Evolutionary conservation across 1,284 basidiomycete genomes (phyloP).

Genomic region (Leccinum griseonigrum): DNA sequence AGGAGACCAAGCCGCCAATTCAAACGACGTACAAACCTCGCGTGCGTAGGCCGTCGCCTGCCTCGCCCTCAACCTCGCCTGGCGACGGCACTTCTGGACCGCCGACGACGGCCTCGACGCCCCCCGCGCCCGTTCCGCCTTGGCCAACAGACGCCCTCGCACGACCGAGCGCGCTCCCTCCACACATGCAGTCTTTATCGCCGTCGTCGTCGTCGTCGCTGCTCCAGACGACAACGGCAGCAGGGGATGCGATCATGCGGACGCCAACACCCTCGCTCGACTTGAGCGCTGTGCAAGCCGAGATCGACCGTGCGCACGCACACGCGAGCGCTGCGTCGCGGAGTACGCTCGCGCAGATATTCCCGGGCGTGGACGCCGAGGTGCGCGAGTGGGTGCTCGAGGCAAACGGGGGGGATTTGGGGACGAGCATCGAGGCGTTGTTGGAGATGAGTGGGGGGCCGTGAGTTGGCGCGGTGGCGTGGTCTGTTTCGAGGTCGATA

Average conservation of each 20-base stretch:
- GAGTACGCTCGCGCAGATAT: constrained; percentile 82
- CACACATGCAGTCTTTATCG: not conserved
- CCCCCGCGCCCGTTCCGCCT: constrained; percentile 28
- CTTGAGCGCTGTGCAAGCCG: constrained; percentile 66
- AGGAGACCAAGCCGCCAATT: constrained; percentile 37
- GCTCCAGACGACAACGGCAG: not conserved
- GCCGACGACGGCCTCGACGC: constrained; percentile 9
- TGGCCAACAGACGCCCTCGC: not conserved
- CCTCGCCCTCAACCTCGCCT: constrained; percentile 22
- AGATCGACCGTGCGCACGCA: constrained; percentile 76
- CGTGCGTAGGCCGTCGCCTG: constrained; percentile 51
- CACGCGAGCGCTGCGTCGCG: constrained; percentile 61
- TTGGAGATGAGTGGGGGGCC: constrained; percentile 70
- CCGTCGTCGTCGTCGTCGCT: not conserved
- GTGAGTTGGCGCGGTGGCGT: not conserved
- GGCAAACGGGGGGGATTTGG: constrained; percentile 84
- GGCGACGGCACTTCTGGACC: constrained; percentile 40
- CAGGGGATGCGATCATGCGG: constrained; percentile 34
- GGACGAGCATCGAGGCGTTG: constrained; percentile 82
- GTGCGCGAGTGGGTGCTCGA: constrained; percentile 86
- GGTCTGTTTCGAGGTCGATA: not conserved
- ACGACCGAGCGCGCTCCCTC: not conserved
- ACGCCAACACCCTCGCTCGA: constrained; percentile 71
- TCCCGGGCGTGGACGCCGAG: constrained; percentile 78
- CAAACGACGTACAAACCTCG: constrained; percentile 76